These are phyloP conservation scores for Xylariaceae sp. DNA, from an alignment of 2,329 filamentous ascomycete genomes.

Conservation along the genomic window DNA sequence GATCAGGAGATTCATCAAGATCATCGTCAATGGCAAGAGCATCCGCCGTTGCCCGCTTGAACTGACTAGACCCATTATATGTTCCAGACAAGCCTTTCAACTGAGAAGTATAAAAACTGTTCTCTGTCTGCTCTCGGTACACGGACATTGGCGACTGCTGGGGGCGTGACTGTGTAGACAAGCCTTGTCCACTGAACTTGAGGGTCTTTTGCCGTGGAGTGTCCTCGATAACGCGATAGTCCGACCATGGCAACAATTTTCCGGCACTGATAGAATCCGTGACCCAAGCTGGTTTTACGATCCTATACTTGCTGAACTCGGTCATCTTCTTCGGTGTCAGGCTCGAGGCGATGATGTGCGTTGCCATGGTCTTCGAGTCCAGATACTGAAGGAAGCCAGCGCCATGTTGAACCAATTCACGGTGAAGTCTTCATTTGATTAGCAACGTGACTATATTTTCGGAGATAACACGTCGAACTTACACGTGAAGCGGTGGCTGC, in stretches of 20 bases:
- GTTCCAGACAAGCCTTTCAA: slow-evolving; percentile 41
- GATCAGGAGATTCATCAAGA: background rate
- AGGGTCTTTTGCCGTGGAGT: slow-evolving; percentile 77
- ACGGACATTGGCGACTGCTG: slow-evolving; percentile 45
- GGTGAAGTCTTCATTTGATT: slow-evolving; percentile 55
- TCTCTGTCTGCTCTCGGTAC: slow-evolving; percentile 76
- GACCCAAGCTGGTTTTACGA: slow-evolving; percentile 93
- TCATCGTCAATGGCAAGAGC: background rate
- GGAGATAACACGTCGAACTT: slow-evolving; percentile 25
- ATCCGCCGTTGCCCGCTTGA: slow-evolving; percentile 1
- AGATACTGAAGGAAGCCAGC: slow-evolving; percentile 92
- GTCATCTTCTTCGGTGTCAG: slow-evolving; percentile 89
- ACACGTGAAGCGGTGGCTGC: slow-evolving; percentile 81
- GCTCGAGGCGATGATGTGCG: slow-evolving; percentile 88
- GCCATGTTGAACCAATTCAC: slow-evolving; percentile 84
- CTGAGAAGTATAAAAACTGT: slow-evolving; percentile 77
- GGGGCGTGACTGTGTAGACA: slow-evolving; percentile 61
- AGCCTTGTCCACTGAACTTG: slow-evolving; percentile 52
- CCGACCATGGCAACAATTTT: slow-evolving; percentile 76
- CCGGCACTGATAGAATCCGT: slow-evolving; percentile 82
- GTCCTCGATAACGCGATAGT: slow-evolving; percentile 80
- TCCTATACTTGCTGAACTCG: slow-evolving; percentile 80
- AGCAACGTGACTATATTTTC: background rate
- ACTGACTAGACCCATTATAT: slow-evolving; percentile 21
- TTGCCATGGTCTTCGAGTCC: slow-evolving; percentile 89